A percentile compares a stretch with the other conserved stretches of the same genome.
Evolutionary conservation across 2,329 filamentous ascomycete species (phyloP).

Genomic region (Huntiella decipiens): DNA sequence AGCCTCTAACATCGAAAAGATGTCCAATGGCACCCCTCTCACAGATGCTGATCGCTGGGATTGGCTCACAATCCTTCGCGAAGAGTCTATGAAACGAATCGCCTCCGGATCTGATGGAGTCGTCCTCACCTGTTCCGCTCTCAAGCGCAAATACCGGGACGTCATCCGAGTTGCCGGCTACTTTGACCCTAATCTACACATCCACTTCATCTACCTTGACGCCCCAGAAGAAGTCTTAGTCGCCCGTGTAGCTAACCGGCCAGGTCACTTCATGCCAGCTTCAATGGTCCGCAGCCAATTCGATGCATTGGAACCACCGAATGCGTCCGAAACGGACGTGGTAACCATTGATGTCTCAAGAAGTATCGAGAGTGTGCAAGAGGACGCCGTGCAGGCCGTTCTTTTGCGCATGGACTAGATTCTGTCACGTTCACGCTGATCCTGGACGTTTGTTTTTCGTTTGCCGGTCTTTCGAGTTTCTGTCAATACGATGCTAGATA

Average conservation of each 20-base stretch:
- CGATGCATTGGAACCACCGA: conserved; percentile 66
- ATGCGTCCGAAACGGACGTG: conserved; percentile 49
- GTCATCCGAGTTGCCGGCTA: conserved; percentile 68
- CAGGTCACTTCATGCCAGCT: conserved; percentile 89
- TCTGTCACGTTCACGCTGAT: background rate
- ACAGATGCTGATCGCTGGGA: conserved; percentile 94
- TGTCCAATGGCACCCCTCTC: conserved; percentile 65
- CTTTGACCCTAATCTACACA: conserved; percentile 49
- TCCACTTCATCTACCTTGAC: conserved; percentile 86
- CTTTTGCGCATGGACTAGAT: conserved; percentile 26
- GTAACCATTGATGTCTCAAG: conserved; percentile 50
- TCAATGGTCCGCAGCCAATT: conserved; percentile 92
- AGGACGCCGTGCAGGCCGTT: conserved; percentile 39
- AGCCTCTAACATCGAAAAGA: conserved; percentile 70
- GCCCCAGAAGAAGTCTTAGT: conserved; percentile 59
- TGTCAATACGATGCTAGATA: background rate
- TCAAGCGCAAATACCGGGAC: conserved; percentile 95
- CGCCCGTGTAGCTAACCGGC: conserved; percentile 50
- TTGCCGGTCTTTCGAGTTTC: background rate
- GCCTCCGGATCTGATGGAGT: conserved; percentile 47
- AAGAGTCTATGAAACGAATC: conserved; percentile 41
- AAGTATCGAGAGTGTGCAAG: conserved; percentile 38
- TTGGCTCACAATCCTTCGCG: conserved; percentile 68
- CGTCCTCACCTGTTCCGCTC: conserved; percentile 87
- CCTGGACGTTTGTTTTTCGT: conserved; percentile 1